A percentile compares a stretch with the other conserved stretches of the same genome.
Evolutionary conservation across 2,329 filamentous ascomycete genomes (phyloP).

Genomic region (Colletotrichum sp.): DNA sequence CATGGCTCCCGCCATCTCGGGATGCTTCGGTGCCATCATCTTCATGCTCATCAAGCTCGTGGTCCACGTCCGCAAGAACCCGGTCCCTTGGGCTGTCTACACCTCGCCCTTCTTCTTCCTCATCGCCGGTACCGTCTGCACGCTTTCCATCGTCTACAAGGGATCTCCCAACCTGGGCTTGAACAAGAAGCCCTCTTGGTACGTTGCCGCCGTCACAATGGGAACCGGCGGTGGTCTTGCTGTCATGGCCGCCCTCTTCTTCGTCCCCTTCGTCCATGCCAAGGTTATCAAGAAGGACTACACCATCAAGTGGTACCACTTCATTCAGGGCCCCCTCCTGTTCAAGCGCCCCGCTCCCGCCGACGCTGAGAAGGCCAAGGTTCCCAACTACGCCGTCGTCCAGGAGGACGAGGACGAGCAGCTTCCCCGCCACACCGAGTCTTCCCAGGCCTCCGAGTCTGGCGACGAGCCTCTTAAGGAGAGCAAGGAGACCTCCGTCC

Average conservation of each 20-base stretch:
- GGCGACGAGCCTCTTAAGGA: slow-evolving; percentile 51
- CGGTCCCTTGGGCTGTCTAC: slow-evolving; percentile 75
- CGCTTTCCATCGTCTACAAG: slow-evolving; percentile 82
- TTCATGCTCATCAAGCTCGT: slow-evolving; percentile 75
- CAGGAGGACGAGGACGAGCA: slow-evolving; percentile 59
- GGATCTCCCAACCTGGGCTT: slow-evolving; percentile 73
- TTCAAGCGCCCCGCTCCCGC: slow-evolving; percentile 62
- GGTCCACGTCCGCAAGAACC: slow-evolving; percentile 76
- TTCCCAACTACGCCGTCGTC: slow-evolving; percentile 80
- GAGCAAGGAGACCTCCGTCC: slow-evolving; percentile 36
- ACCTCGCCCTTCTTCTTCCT: slow-evolving; percentile 80
- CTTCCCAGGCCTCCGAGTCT: slow-evolving; percentile 21
- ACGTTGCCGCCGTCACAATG: slow-evolving; percentile 69
- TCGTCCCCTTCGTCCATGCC: slow-evolving; percentile 72
- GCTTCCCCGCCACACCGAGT: slow-evolving; percentile 32
- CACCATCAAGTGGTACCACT: slow-evolving; percentile 67
- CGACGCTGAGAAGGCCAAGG: slow-evolving; percentile 61
- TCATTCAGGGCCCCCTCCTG: slow-evolving; percentile 68
- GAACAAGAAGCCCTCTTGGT: slow-evolving; percentile 70
- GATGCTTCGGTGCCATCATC: slow-evolving; percentile 68
- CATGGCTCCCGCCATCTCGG: slow-evolving; percentile 75
- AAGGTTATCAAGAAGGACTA: slow-evolving; percentile 73
- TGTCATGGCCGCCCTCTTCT: slow-evolving; percentile 69
- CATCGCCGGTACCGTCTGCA: slow-evolving; percentile 75
- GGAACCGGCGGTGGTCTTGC: slow-evolving; percentile 67